phyloP scores from a whole-genome alignment of 2,329 filamentous ascomycete species.

The Stachybotrys chlorohalonatus region DNA sequence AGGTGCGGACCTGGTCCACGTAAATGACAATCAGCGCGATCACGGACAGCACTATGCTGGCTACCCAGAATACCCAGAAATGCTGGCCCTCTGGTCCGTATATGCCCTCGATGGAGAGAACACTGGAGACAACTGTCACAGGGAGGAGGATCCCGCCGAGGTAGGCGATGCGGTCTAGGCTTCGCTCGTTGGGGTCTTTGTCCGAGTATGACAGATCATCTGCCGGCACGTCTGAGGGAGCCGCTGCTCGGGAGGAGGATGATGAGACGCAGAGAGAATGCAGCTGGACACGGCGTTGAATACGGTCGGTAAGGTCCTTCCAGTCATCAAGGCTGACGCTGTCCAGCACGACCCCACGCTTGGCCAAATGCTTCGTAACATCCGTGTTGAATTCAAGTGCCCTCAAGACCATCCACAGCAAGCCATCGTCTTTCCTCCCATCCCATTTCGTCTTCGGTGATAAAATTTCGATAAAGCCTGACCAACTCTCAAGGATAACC shows the following conservation, averaged over 20 bases:
- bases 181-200: slow-evolving; percentile 25
- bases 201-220: neutral
- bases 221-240: neutral
- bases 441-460: slow-evolving; percentile 4
- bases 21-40: slow-evolving; percentile 35
- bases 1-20: slow-evolving; percentile 35
- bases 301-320: slow-evolving; percentile 10
- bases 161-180: slow-evolving; percentile 38
- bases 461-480: slow-evolving; percentile 11
- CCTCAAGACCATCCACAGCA: slow-evolving; percentile 10
- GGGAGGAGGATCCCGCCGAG: slow-evolving; percentile 40
- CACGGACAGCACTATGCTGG: slow-evolving; percentile 26
- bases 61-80: slow-evolving; percentile 43
- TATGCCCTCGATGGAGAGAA: slow-evolving; percentile 36
- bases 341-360: slow-evolving; percentile 6
- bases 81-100: slow-evolving; percentile 29
- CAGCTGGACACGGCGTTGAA: slow-evolving; percentile 13
- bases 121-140: slow-evolving; percentile 35
- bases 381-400: slow-evolving; percentile 17
- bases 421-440: slow-evolving; percentile 5
- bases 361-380: slow-evolving; percentile 8
- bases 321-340: slow-evolving; percentile 10
- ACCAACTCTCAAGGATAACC: slow-evolving; percentile 16
- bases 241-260: slow-evolving; percentile 2
- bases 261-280: slow-evolving; percentile 4